Evolutionary conservation across 2,329 filamentous ascomycete species (phyloP).

Genomic region (Cercospora sojina): DNA sequence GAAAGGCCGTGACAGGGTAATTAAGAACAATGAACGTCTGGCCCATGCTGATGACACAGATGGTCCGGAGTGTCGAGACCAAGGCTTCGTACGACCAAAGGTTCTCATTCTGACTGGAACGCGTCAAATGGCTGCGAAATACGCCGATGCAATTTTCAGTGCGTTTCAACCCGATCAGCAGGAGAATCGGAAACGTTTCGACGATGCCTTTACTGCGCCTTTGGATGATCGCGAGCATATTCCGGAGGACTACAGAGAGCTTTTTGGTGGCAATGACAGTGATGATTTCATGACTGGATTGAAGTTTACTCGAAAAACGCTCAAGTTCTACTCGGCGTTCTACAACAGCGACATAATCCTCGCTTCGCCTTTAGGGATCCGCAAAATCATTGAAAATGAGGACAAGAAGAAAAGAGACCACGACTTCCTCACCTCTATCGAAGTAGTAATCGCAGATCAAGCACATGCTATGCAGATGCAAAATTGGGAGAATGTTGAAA

Average conservation of each 20-base stretch:
- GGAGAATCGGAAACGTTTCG: conserved; percentile 90
- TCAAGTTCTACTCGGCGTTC: conserved; percentile 93
- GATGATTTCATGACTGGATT: conserved; percentile 96
- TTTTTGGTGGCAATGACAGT: conserved; percentile 94
- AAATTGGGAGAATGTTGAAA: conserved; percentile 95
- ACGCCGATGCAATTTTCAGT: conserved; percentile 72
- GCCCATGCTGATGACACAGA: conserved; percentile 53
- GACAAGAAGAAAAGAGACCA: conserved; percentile 71
- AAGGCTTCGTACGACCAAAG: conserved; percentile 94
- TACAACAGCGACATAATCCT: conserved; percentile 96
- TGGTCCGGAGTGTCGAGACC: conserved; percentile 77
- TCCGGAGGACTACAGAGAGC: conserved; percentile 80
- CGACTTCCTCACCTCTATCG: conserved; percentile 92
- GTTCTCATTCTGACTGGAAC: conserved; percentile 88
- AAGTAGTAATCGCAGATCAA: conserved; percentile 86
- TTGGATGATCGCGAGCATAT: conserved; percentile 66
- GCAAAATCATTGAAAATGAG: conserved; percentile 81
- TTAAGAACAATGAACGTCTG: conserved; percentile 86
- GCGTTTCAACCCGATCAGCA: conserved; percentile 83
- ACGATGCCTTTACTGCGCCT: conserved; percentile 73
- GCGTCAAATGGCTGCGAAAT: conserved; percentile 76
- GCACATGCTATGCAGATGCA: conserved; percentile 94
- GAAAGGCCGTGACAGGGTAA: conserved; percentile 85
- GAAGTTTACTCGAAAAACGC: conserved; percentile 93
- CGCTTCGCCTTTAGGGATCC: conserved; percentile 83